Evolutionary conservation across 805 yeast genomes (phyloP).

Genomic region (Gaillardinia entomophila): DNA sequence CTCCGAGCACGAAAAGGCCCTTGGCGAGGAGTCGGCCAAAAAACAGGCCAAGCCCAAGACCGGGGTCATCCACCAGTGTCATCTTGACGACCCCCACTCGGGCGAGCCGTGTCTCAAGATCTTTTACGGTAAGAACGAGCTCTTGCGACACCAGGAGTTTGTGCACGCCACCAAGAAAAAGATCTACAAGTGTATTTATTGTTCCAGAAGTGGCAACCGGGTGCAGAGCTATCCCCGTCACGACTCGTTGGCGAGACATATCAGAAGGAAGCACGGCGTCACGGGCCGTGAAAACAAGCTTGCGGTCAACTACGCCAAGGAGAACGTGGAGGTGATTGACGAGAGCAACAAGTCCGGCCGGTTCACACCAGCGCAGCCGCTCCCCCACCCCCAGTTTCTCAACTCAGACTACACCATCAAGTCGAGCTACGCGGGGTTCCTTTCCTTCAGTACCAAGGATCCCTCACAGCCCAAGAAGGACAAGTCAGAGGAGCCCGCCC

Average conservation of each 20-base stretch:
- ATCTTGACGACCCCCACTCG: conserved; percentile 28
- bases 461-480: conserved; percentile 3
- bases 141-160: conserved; percentile 40
- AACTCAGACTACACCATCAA: conserved; percentile 24
- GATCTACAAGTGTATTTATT: conserved; percentile 36
- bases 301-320: conserved; percentile 40
- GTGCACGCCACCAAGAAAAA: conserved; percentile 41
- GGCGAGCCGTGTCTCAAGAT: conserved; percentile 30
- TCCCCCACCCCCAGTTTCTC: conserved; percentile 26
- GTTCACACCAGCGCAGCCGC: conserved; percentile 7
- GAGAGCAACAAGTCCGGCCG: conserved; percentile 8
- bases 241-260: conserved; percentile 40
- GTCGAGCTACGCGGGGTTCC: conserved; percentile 23
- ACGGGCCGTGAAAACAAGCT: conserved; percentile 39
- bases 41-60: conserved; percentile 12
- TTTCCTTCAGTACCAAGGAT: conserved; percentile 20
- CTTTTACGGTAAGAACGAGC: conserved; percentile 39
- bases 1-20: background rate
- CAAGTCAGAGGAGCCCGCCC: background rate
- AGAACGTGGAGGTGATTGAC: conserved; percentile 33
- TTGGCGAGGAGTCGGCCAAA: conserved; percentile 4
- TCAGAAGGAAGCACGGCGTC: conserved; percentile 38
- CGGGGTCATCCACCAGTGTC: conserved; percentile 38
- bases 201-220: conserved; percentile 26
- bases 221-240: conserved; percentile 40